phyloP scores from a whole-genome alignment of 179 eudicot species.

The Spergularia azorica region DNA sequence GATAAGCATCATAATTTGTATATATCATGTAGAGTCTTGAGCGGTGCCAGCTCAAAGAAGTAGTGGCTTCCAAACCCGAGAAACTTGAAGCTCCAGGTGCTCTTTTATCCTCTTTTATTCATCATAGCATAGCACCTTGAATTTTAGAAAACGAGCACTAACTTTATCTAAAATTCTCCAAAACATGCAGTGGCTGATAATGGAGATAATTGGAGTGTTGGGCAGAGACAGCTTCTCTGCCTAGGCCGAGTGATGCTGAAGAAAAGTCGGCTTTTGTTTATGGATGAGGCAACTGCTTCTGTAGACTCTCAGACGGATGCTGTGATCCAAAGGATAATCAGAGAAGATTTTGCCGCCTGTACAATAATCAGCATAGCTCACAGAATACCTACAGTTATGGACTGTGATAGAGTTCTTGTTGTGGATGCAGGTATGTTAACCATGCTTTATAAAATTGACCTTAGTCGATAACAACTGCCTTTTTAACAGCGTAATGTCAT shows the following conservation, averaged over 20 bases:
- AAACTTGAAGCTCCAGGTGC: slow-evolving; percentile 85
- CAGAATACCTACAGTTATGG: slow-evolving; percentile 98
- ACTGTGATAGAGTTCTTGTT: slow-evolving; percentile 89
- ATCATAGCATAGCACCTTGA: neutral
- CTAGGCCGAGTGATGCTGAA: slow-evolving; percentile 89
- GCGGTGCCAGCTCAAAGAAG: slow-evolving; percentile 91
- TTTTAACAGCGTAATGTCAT: too few species aligned
- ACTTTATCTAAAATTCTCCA: neutral
- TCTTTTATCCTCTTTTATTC: neutral
- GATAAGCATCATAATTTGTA: neutral
- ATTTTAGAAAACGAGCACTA: neutral
- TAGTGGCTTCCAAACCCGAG: slow-evolving; percentile 77
- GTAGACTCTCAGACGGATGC: slow-evolving; percentile 96
- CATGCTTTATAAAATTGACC: neutral
- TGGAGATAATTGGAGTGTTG: slow-evolving; percentile 98
- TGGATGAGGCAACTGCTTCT: slow-evolving; percentile 99
- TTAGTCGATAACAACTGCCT: neutral
- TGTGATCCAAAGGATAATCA: slow-evolving; percentile 78
- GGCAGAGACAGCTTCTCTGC: slow-evolving; percentile 93
- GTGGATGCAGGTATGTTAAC: slow-evolving; percentile 71
- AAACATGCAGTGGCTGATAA: slow-evolving; percentile 61
- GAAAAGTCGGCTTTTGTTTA: slow-evolving; percentile 71
- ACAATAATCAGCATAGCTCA: slow-evolving; percentile 98
- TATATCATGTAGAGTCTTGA: slow-evolving; percentile 67
- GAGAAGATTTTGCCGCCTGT: slow-evolving; percentile 85